Evolutionary conservation across 257 asterid species (phyloP).

Genomic region (Solanum ossicruentum): DNA sequence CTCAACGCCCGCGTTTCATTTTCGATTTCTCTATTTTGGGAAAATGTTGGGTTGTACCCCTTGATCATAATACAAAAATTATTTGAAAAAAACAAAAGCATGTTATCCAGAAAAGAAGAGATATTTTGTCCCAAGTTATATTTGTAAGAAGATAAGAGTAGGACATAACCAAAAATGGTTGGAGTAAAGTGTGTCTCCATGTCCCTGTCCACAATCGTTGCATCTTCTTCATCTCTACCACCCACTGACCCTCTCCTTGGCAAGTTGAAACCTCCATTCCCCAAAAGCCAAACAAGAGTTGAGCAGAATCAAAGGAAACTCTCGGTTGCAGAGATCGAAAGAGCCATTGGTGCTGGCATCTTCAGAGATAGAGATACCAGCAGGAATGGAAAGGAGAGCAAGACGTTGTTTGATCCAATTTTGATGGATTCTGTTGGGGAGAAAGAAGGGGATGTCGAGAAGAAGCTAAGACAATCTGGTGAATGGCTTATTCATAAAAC

Average conservation of each 20-base stretch:
- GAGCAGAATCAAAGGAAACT: slow-evolving; percentile 15
- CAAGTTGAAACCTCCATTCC: slow-evolving; percentile 12
- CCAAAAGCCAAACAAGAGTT: neutral
- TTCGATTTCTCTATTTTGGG: too few relatives aligned
- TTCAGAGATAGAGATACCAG: slow-evolving; percentile 39
- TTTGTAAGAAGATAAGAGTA: neutral
- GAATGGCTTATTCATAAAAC: slow-evolving; percentile 48
- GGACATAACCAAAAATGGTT: slow-evolving; percentile 8
- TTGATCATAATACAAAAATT: too few relatives aligned
- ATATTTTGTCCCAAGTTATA: neutral
- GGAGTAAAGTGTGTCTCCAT: slow-evolving; percentile 31
- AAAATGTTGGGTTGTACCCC: too few relatives aligned
- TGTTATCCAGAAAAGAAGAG: neutral
- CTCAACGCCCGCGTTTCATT: too few relatives aligned
- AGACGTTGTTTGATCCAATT: slow-evolving; percentile 26
- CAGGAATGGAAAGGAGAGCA: slow-evolving; percentile 20
- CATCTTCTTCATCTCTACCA: slow-evolving; percentile 15
- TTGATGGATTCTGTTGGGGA: slow-evolving; percentile 35
- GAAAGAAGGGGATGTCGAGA: slow-evolving; percentile 56
- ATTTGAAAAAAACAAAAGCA: neutral
- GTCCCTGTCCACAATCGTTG: slow-evolving; percentile 14
- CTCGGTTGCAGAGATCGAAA: slow-evolving; percentile 56
- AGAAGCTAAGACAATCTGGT: slow-evolving; percentile 64
- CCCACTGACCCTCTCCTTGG: slow-evolving; percentile 7
- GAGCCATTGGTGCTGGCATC: slow-evolving; percentile 71